A percentile compares a stretch with the other conserved stretches of the same genome.
Conservation (phyloP, 139 green algal species). For the Diplosphaera chodatii region DNA sequence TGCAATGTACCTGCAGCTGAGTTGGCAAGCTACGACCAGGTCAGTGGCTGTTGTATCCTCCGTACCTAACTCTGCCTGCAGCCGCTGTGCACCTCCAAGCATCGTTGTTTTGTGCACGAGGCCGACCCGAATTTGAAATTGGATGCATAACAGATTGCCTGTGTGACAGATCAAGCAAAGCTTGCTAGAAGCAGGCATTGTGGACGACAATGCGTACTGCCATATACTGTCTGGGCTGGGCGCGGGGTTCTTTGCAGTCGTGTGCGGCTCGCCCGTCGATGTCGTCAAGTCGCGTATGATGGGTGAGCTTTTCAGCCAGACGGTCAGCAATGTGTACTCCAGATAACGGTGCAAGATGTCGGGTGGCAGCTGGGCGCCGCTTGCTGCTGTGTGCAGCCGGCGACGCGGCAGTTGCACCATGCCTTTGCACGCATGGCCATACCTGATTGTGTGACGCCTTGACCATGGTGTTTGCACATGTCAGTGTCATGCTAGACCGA, state of each 20-base stretch:
- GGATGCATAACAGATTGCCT: not conserved
- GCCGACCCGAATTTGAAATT: too few relatives aligned
- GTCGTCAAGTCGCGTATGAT: constrained; percentile 98
- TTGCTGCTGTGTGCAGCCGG: too few relatives aligned
- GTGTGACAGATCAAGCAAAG: constrained; percentile 64
- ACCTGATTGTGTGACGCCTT: not conserved
- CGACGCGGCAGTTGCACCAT: too few relatives aligned
- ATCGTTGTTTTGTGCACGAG: too few relatives aligned
- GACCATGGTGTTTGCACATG: not conserved
- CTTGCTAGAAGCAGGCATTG: constrained; percentile 45
- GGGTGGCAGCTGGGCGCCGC: too few relatives aligned
- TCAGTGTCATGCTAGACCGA: not conserved
- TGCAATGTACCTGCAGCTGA: too few relatives aligned
- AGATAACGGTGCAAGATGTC: too few relatives aligned
- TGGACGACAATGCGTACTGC: constrained; percentile 70
- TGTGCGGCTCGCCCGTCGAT: constrained; percentile 91
- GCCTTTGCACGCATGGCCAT: not conserved
- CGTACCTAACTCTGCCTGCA: too few relatives aligned
- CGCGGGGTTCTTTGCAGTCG: constrained; percentile 92
- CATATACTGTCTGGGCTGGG: constrained; percentile 78
- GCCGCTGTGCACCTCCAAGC: too few relatives aligned
- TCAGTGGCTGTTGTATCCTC: too few relatives aligned
- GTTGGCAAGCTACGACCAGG: constrained; percentile 93
- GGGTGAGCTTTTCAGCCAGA: constrained; percentile 64
- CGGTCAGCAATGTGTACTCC: too few relatives aligned